Evolutionary conservation across 1,284 basidiomycete genomes (phyloP).

Genomic region (Apiotrichum brassicae): DNA sequence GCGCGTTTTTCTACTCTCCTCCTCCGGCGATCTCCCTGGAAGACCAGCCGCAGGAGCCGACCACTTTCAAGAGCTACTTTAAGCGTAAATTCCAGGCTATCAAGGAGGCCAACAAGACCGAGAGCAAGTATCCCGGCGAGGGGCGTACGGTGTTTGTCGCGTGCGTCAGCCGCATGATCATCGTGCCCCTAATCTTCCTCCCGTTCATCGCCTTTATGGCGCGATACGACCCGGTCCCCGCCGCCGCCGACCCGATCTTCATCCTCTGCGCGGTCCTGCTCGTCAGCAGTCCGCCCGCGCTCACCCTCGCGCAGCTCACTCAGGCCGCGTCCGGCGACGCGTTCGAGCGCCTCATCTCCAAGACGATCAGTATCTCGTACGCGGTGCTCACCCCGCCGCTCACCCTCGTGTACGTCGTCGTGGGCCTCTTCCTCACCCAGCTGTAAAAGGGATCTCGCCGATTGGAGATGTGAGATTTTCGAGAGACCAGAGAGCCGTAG

Average conservation of each 20-base stretch:
- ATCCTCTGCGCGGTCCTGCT: constrained; percentile 64
- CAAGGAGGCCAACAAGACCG: not conserved
- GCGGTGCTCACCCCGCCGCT: constrained; percentile 70
- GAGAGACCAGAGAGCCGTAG: no score
- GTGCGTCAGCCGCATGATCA: constrained; percentile 66
- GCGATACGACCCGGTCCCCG: constrained; percentile 56
- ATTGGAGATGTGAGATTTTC: no score
- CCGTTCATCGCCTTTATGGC: constrained; percentile 63
- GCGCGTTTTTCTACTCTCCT: constrained; percentile 73
- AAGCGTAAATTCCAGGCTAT: constrained; percentile 29
- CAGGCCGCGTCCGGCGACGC: constrained; percentile 79
- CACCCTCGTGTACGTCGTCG: constrained; percentile 65
- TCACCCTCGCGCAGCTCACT: constrained; percentile 61
- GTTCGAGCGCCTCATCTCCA: constrained; percentile 76
- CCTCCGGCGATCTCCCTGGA: constrained; percentile 13
- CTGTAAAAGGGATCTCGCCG: constrained; percentile 31
- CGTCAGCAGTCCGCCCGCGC: constrained; percentile 51
- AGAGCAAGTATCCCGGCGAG: constrained; percentile 56
- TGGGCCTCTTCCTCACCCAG: constrained; percentile 54
- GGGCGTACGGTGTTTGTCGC: constrained; percentile 73
- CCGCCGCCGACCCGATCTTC: constrained; percentile 47
- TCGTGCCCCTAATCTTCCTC: constrained; percentile 71
- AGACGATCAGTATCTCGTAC: constrained; percentile 49
- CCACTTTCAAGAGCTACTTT: constrained; percentile 19
- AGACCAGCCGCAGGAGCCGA: constrained; percentile 6